A percentile compares a stretch with the other conserved stretches of the same genome.
Evolutionary conservation across 768 basidiomycete genomes (phyloP).

Genomic region (Pilatotrama ljubarskyi): DNA sequence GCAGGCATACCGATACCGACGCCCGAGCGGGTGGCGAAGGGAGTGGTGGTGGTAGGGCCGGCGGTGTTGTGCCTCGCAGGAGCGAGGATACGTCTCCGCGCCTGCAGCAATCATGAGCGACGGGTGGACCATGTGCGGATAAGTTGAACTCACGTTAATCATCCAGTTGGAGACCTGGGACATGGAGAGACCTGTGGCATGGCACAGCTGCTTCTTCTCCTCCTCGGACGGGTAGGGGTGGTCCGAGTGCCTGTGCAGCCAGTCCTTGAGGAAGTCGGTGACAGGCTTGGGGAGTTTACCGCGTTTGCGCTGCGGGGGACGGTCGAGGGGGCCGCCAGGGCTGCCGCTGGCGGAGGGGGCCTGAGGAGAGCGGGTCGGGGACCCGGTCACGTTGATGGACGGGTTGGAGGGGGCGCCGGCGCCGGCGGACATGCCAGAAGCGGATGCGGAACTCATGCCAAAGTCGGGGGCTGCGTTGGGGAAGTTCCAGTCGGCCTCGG

Average conservation of each 20-base stretch:
- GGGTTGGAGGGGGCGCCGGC: conserved; percentile 35
- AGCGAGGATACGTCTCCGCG: conserved; percentile 79
- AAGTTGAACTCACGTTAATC: conserved; percentile 67
- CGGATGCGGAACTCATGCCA: conserved; percentile 38
- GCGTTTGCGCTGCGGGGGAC: conserved; percentile 71
- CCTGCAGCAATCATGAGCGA: conserved; percentile 42
- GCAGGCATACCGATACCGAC: conserved; percentile 27
- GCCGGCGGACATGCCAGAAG: conserved; percentile 26
- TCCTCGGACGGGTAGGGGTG: conserved; percentile 90
- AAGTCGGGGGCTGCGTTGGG: conserved; percentile 56
- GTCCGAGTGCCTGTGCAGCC: conserved; percentile 86
- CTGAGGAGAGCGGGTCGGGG: conserved; percentile 57
- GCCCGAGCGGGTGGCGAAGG: conserved; percentile 52
- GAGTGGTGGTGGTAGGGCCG: conserved; percentile 76
- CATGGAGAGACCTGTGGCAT: conserved; percentile 85
- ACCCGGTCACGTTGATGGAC: conserved; percentile 36
- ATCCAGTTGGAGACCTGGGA: conserved; percentile 92
- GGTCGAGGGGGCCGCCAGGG: conserved; percentile 63
- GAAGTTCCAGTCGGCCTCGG: conserved; percentile 71
- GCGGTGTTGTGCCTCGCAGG: conserved; percentile 76
- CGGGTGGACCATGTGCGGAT: background rate
- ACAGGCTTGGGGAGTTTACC: conserved; percentile 91
- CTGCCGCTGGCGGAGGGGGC: conserved; percentile 38
- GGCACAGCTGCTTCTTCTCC: conserved; percentile 87
- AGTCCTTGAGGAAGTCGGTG: conserved; percentile 85